These are phyloP conservation scores for Dalbergia oliveri DNA, from an alignment of 306 rosid genomes.

Conservation along the genomic window DNA sequence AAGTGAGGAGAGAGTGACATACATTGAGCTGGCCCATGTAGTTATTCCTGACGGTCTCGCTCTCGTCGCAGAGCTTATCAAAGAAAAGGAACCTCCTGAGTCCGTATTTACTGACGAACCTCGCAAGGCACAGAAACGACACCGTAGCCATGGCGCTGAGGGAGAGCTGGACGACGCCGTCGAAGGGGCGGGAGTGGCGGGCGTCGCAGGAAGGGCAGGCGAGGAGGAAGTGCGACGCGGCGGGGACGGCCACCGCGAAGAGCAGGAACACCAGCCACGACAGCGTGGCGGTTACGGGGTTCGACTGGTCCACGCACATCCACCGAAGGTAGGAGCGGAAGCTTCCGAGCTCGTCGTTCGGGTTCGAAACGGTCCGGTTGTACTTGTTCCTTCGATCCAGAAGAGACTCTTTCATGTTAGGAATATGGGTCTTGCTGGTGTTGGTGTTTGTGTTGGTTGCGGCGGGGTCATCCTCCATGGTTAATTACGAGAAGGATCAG, in stretches of 20 bases:
- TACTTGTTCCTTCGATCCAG: slow-evolving; percentile 37
- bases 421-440: slow-evolving; percentile 35
- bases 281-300: slow-evolving; percentile 56
- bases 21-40: slow-evolving; percentile 81
- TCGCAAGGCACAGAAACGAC: slow-evolving; percentile 75
- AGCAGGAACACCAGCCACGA: slow-evolving; percentile 80
- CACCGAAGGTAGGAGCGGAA: slow-evolving; percentile 82
- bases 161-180: slow-evolving; percentile 77
- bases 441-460: slow-evolving; percentile 50
- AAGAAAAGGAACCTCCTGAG: slow-evolving; percentile 82
- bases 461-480: background rate
- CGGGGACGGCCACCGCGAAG: slow-evolving; percentile 68
- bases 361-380: slow-evolving; percentile 61
- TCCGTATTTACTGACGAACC: slow-evolving; percentile 68
- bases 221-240: slow-evolving; percentile 67
- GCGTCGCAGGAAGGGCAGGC: slow-evolving; percentile 75
- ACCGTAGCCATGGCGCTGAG: slow-evolving; percentile 67
- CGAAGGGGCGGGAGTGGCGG: slow-evolving; percentile 73
- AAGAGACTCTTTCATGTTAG: slow-evolving; percentile 38
- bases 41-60: slow-evolving; percentile 72
- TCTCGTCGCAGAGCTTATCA: slow-evolving; percentile 82
- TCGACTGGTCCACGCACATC: slow-evolving; percentile 97
- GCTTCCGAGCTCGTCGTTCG: slow-evolving; percentile 72
- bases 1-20: slow-evolving; percentile 28
- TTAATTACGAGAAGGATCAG: background rate